Percentiles rank a stretch among this genome's conserved stretches.
Conservation (phyloP, 768 basidiomycete species). For the Xerocomellus chrysenteron region DNA sequence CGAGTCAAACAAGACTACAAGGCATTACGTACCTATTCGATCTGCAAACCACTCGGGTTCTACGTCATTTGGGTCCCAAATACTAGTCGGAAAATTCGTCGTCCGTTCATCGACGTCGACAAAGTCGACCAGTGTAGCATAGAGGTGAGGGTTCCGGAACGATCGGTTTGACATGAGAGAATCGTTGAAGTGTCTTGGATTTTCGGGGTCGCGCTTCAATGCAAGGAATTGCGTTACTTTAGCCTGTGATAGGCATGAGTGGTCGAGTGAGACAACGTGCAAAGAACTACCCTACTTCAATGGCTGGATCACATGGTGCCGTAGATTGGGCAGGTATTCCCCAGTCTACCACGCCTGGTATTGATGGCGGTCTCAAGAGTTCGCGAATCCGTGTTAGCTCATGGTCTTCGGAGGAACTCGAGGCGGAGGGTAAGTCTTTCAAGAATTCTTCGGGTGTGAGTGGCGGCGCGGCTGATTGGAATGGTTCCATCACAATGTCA, state of each 20-base stretch:
- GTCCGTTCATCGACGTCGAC: conserved; percentile 85
- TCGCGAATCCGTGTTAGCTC: conserved; percentile 55
- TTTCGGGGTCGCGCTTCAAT: conserved; percentile 59
- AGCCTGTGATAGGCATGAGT: conserved; percentile 43
- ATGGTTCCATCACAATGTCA: conserved; percentile 34
- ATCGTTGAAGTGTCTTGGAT: conserved; percentile 92
- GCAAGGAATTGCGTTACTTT: conserved; percentile 79
- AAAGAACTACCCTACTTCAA: conserved; percentile 46
- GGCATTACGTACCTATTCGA: conserved; percentile 62
- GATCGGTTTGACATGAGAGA: conserved; percentile 89
- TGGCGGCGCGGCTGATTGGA: background rate
- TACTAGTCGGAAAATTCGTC: conserved; percentile 71
- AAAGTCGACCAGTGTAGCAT: conserved; percentile 92
- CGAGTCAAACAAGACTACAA: conserved; percentile 15
- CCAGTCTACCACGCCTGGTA: conserved; percentile 68
- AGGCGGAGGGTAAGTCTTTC: conserved; percentile 12
- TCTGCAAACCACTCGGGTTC: conserved; percentile 73
- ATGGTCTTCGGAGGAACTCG: conserved; percentile 32
- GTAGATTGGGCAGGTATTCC: conserved; percentile 66
- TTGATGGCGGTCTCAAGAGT: conserved; percentile 60
- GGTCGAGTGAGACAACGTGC: background rate
- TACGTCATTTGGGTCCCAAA: conserved; percentile 74
- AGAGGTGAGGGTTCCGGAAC: conserved; percentile 96
- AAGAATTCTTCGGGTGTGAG: conserved; percentile 17
- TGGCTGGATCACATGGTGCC: conserved; percentile 57